These are phyloP conservation scores for Pleurotus tuber-regium DNA, from an alignment of 768 basidiomycete species.

Conservation along the genomic window DNA sequence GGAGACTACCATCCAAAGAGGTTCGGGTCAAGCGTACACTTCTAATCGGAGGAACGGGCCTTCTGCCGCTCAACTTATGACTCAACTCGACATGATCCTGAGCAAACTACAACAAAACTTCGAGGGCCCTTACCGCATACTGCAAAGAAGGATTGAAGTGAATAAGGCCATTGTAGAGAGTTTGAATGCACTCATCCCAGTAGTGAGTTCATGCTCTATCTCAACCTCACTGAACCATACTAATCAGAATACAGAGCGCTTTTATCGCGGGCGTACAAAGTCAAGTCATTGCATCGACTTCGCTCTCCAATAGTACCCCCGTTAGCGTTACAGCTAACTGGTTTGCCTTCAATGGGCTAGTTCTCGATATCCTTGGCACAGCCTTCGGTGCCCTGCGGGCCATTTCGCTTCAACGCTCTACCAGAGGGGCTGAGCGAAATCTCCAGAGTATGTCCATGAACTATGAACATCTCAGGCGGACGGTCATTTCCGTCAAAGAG, in stretches of 20 bases:
- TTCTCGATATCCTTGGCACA: conserved; percentile 8
- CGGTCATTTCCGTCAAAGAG: not conserved
- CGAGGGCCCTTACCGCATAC: too few species aligned
- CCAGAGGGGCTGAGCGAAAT: not conserved
- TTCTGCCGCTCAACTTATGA: too few species aligned
- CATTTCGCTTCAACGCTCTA: not conserved
- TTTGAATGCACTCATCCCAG: too few species aligned
- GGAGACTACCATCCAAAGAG: too few species aligned
- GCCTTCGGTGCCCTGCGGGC: conserved; percentile 7
- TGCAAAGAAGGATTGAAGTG: too few species aligned
- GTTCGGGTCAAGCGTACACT: too few species aligned
- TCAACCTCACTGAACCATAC: too few species aligned
- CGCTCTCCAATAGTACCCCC: not conserved
- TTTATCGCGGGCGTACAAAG: conserved; percentile 8
- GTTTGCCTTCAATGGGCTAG: conserved; percentile 11
- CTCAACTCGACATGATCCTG: too few species aligned
- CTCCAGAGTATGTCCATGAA: not conserved
- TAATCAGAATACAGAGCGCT: conserved; percentile 1
- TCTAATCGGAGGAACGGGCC: too few species aligned
- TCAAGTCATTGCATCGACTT: conserved; percentile 1
- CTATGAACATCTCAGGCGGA: not conserved
- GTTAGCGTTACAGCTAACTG: conserved; percentile 5
- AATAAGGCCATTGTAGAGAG: too few species aligned
- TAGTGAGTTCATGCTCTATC: too few species aligned
- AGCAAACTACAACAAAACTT: too few species aligned